Base-by-base conservation (phyloP, 768 basidiomycete species). In the Mycena metata region DNA sequence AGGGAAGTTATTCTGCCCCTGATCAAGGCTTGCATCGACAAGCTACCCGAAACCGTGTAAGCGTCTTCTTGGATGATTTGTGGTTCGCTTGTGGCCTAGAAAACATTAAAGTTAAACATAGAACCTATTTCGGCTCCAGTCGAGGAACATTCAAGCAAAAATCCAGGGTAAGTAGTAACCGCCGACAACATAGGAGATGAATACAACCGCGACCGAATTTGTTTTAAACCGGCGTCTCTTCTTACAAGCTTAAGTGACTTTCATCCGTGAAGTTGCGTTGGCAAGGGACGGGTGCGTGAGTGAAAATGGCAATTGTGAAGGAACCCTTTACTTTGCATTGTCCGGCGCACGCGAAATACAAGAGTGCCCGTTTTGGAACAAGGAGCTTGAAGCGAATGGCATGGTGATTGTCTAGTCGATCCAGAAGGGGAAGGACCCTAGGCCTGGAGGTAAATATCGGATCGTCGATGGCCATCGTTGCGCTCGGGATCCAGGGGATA, bases 281-380 rank as follows among this genome's bases (percentile, higher is more conserved):
- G 10, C 39, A 39, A 30, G 30, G 30, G 30, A 30, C 6, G 30
- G 30, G 30, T 6, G 30, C 30, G 15, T 9, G 42, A 17, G 33
- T 45, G 10, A 57, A 15, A 42, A 50, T 57, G 49, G 47, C 8
- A 64, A 43, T 50, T n/a, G 36, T 57, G 55, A 57, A 64, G 15
- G 52, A 35, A 2, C 57, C 42, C 41, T 43, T 19, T 10, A 54
- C 35, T 56, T 35, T 50, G 24, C 16, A 30, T 35, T 42, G n/a
- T 42, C 19, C 21, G 35, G n/a, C 12, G 23, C 49, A 47, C 21
- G 9, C 4, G 33, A 61, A 60, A 21, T 35, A 67, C 52, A 67
- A 67, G 66, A 42, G 33, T 56, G 61, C 23, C 66, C 52, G 13
- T n/a, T 61, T 50, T 17, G 46, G 66, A 61, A 67, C 60, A 67